Conservation (phyloP, 1,284 basidiomycete genomes). For the Pterulicium gracile region DNA sequence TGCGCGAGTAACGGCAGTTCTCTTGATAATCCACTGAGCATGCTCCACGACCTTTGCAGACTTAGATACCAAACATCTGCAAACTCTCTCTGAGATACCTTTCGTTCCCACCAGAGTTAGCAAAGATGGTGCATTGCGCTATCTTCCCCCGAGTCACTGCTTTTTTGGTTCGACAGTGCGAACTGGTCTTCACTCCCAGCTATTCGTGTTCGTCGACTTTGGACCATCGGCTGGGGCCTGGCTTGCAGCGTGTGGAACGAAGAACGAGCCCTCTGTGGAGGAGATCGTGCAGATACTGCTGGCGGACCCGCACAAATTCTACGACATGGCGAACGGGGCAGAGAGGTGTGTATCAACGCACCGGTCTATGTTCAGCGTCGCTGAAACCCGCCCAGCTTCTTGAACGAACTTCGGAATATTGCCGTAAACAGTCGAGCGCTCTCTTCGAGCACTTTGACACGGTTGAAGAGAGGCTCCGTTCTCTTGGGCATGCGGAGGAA, state of each 20-base stretch:
- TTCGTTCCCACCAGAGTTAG: slow-evolving; percentile 40
- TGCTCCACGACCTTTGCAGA: neutral
- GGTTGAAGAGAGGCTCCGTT: slow-evolving; percentile 65
- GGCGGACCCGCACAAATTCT: slow-evolving; percentile 59
- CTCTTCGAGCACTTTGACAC: slow-evolving; percentile 38
- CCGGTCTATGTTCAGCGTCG: too few species aligned
- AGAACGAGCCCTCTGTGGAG: slow-evolving; percentile 79
- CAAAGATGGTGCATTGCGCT: slow-evolving; percentile 23
- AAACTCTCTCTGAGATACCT: slow-evolving; percentile 32
- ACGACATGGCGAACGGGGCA: slow-evolving; percentile 51
- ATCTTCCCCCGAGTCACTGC: slow-evolving; percentile 55
- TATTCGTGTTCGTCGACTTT: slow-evolving; percentile 88
- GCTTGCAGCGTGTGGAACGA: slow-evolving; percentile 80
- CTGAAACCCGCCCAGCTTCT: slow-evolving; percentile 58
- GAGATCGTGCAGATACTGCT: slow-evolving; percentile 63
- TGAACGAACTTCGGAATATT: slow-evolving; percentile 77
- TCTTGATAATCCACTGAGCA: neutral
- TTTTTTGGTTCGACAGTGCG: slow-evolving; percentile 48
- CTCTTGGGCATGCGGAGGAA: slow-evolving; percentile 62
- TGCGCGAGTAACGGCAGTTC: slow-evolving; percentile 17
- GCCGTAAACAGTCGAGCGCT: slow-evolving; percentile 67
- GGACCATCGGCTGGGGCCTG: slow-evolving; percentile 78
- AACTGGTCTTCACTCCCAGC: slow-evolving; percentile 55
- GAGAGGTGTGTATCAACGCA: slow-evolving; percentile 47
- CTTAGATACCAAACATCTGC: neutral